Evolutionary conservation across 108 stramenopile genomes (phyloP).

Genomic region (Schizochytrium sp.): DNA sequence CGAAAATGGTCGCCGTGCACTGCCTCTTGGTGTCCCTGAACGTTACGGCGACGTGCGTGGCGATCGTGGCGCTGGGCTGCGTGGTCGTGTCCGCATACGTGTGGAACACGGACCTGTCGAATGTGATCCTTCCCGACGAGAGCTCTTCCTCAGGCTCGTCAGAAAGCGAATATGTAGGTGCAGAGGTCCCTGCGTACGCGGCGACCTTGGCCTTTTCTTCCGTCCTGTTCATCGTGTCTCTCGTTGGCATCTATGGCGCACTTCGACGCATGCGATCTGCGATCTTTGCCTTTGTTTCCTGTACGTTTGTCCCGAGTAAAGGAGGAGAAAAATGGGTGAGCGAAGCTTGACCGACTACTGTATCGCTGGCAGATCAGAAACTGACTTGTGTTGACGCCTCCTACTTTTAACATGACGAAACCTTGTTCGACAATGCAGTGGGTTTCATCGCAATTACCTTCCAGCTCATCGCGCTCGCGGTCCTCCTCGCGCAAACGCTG

Average conservation of each 20-base stretch:
- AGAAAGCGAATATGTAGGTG: not conserved
- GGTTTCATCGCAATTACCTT: not conserved
- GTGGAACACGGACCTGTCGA: not conserved
- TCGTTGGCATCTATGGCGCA: not conserved
- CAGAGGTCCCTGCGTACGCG: slow-evolving; percentile 4
- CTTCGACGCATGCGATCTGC: not conserved
- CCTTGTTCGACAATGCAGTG: not conserved
- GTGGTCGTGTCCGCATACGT: not conserved
- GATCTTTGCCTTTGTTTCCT: not conserved
- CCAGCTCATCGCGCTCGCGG: not conserved
- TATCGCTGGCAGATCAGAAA: not conserved
- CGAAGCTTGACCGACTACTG: not conserved
- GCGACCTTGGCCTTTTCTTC: not conserved
- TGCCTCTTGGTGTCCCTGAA: not conserved
- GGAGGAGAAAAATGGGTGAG: not conserved
- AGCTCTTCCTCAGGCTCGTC: not conserved
- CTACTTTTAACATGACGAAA: no score
- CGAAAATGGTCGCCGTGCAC: not conserved
- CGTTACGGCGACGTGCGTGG: not conserved
- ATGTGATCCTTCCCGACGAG: not conserved
- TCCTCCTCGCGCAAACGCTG: not conserved
- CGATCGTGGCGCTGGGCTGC: not conserved
- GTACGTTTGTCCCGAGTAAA: not conserved
- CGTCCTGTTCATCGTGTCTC: not conserved
- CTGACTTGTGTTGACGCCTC: not conserved